Evolutionary conservation across 768 basidiomycete genomes (phyloP).

Genomic region (Aureoboletus auriporus): DNA sequence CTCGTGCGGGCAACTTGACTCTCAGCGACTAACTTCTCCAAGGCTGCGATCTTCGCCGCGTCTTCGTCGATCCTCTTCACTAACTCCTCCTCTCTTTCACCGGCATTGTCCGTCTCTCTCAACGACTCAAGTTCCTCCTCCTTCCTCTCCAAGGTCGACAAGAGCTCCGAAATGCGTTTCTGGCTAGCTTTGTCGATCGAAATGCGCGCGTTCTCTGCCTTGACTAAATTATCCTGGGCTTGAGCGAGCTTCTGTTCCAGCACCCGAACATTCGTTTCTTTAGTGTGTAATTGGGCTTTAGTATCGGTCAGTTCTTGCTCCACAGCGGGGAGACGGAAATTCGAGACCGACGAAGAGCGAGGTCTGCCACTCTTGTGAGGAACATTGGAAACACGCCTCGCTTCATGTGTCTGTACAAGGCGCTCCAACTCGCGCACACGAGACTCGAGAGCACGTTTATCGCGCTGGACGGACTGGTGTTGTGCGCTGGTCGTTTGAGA

Average conservation of each 20-base stretch:
- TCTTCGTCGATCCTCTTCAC: constrained; percentile 70
- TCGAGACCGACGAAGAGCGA: constrained; percentile 59
- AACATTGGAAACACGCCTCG: constrained; percentile 27
- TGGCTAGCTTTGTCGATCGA: constrained; percentile 47
- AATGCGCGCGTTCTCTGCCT: constrained; percentile 55
- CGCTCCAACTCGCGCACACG: constrained; percentile 58
- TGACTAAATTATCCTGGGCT: constrained; percentile 45
- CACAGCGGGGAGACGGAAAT: constrained; percentile 43
- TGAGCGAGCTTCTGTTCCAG: constrained; percentile 47
- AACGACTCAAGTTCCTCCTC: constrained; percentile 56
- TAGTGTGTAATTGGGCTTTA: constrained; percentile 40
- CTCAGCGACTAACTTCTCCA: constrained; percentile 48
- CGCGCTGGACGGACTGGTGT: constrained; percentile 47
- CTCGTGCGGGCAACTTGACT: constrained; percentile 29
- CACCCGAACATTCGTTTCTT: constrained; percentile 40
- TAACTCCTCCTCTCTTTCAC: constrained; percentile 56
- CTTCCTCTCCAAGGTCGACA: constrained; percentile 45
- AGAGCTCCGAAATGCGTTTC: constrained; percentile 42
- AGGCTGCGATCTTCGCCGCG: constrained; percentile 56
- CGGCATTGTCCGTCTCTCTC: constrained; percentile 35
- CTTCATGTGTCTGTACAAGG: constrained; percentile 35
- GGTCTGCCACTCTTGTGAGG: constrained; percentile 38
- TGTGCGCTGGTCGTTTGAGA: constrained; percentile 44
- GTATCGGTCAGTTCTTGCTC: constrained; percentile 54
- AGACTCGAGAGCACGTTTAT: constrained; percentile 53